Conservation (phyloP, 2,329 filamentous ascomycete species). For the Ascochyta viciae-villosae region DNA sequence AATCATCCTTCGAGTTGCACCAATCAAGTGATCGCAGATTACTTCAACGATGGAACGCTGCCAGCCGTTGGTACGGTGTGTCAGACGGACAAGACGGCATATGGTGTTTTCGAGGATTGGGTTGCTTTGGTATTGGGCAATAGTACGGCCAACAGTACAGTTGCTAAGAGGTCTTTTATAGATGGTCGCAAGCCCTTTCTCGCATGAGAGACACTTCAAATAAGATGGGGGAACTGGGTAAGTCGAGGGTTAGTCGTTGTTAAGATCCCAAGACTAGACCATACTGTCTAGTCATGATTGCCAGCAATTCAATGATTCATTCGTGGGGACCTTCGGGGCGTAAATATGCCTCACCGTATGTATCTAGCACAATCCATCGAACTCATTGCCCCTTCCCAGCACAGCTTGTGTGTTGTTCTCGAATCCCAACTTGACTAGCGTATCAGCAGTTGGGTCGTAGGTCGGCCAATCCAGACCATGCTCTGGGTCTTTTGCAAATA, state of each 20-base stretch:
- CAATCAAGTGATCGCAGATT: conserved; percentile 14
- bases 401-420: conserved; percentile 37
- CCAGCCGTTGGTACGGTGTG: conserved; percentile 21
- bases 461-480: conserved; percentile 25
- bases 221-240: no score
- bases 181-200: background rate
- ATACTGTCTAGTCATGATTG: no score
- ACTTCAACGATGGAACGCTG: conserved; percentile 24
- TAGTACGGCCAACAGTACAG: background rate
- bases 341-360: no score
- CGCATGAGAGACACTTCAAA: background rate
- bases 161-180: background rate
- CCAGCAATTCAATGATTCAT: no score
- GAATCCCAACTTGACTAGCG: conserved; percentile 27
- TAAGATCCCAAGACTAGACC: no score
- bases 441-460: conserved; percentile 24
- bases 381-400: conserved; percentile 37
- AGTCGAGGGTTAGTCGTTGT: no score
- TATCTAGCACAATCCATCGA: conserved; percentile 25
- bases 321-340: no score
- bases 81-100: conserved; percentile 18
- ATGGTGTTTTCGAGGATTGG: conserved; percentile 7
- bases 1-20: conserved; percentile 20
- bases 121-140: background rate
- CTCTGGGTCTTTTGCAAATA: conserved; percentile 41